phyloP scores from a whole-genome alignment of 2,329 filamentous ascomycete species.

The Mycosphaerella sp. region DNA sequence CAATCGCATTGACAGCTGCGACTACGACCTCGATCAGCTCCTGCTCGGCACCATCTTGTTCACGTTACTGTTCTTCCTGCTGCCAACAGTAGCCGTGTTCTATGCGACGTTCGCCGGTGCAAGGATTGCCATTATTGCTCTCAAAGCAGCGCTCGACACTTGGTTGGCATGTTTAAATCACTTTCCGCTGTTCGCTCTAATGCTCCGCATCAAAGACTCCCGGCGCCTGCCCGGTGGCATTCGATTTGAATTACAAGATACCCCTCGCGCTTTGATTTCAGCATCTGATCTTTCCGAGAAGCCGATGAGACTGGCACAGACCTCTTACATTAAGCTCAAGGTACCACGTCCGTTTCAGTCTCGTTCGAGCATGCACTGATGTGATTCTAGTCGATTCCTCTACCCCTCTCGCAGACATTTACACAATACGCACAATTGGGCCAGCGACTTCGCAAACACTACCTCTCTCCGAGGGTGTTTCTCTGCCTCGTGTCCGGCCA shows the following conservation, averaged over 20 bases:
- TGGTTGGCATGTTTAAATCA: conserved; percentile 91
- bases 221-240: conserved; percentile 82
- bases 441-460: conserved; percentile 87
- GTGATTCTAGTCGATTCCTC: conserved; percentile 64
- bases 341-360: conserved; percentile 41
- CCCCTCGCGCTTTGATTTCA: conserved; percentile 38
- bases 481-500: conserved; percentile 82
- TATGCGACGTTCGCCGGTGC: conserved; percentile 94
- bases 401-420: conserved; percentile 91
- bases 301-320: conserved; percentile 45
- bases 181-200: conserved; percentile 93
- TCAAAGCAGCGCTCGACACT: conserved; percentile 89
- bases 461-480: conserved; percentile 80
- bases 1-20: conserved; percentile 96
- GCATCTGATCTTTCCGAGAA: conserved; percentile 9
- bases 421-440: conserved; percentile 95
- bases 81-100: conserved; percentile 93
- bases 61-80: conserved; percentile 85
- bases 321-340: conserved; percentile 81
- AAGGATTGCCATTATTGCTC: conserved; percentile 85
- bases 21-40: conserved; percentile 96
- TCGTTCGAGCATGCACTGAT: conserved; percentile 1
- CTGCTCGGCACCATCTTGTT: conserved; percentile 95
- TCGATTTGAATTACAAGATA: conserved; percentile 81
- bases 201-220: conserved; percentile 92